Percentiles rank a stretch among this genome's conserved stretches.
Evolutionary conservation across 2,329 filamentous ascomycete genomes (phyloP).

Genomic region (Colletotrichum acutatum): DNA sequence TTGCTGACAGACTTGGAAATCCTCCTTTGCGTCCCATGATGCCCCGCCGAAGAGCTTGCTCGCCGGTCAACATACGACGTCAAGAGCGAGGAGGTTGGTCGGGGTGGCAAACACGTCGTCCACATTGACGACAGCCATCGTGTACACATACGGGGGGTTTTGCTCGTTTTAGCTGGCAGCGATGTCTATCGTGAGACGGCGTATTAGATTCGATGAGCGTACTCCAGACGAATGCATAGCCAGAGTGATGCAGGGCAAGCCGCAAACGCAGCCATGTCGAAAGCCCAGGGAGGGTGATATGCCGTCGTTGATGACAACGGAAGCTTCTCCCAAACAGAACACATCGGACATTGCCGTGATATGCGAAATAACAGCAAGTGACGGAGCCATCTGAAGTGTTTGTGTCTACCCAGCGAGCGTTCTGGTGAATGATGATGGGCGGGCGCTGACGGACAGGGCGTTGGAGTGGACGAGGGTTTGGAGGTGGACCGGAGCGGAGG

Average conservation of each 20-base stretch:
- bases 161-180: not conserved
- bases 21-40: not conserved
- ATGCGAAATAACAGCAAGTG: not conserved
- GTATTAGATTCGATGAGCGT: not conserved
- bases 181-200: not conserved
- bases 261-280: not conserved
- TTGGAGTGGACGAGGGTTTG: not conserved
- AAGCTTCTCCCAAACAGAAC: constrained; percentile 1
- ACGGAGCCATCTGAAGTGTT: not conserved
- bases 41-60: not conserved
- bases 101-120: too few species aligned
- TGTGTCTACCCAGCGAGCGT: not conserved
- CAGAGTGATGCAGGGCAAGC: not conserved
- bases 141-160: not conserved
- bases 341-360: constrained; percentile 20
- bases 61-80: not conserved
- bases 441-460: not conserved
- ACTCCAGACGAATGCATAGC: too few species aligned
- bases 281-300: not conserved
- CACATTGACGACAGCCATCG: not conserved
- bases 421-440: not conserved
- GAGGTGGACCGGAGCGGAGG: not conserved
- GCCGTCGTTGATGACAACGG: not conserved
- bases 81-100: not conserved
- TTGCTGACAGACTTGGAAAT: not conserved